phyloP scores from a whole-genome alignment of 768 basidiomycete species.

The Rhodotorula babjevae region DNA sequence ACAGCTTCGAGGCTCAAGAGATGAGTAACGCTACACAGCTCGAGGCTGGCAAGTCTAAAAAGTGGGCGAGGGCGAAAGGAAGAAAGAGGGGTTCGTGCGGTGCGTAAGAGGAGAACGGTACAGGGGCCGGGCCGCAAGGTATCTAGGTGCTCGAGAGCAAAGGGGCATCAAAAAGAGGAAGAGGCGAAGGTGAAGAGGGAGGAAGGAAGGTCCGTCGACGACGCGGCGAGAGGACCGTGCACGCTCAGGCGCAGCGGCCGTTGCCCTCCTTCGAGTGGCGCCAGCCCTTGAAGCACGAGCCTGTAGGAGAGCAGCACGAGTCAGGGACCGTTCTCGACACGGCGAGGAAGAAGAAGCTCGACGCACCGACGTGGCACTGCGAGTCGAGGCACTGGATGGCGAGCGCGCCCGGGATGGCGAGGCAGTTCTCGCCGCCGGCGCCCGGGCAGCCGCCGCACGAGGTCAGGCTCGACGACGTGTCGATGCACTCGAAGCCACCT shows the following conservation, averaged over 20 bases:
- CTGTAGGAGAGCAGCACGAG: background rate
- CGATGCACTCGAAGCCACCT: conserved; percentile 31
- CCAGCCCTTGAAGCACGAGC: conserved; percentile 21
- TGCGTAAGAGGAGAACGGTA: background rate
- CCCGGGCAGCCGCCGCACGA: conserved; percentile 19
- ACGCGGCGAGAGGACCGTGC: background rate
- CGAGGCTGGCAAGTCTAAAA: background rate
- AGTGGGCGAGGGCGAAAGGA: no score
- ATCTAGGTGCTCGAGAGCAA: background rate
- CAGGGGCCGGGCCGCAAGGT: background rate
- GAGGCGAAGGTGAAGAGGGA: no score
- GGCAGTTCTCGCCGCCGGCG: conserved; percentile 10
- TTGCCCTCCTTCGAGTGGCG: background rate
- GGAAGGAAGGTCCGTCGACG: background rate
- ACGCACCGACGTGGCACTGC: conserved; percentile 15
- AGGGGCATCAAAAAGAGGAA: background rate
- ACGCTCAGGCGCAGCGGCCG: background rate
- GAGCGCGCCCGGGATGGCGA: conserved; percentile 26
- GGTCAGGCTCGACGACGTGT: conserved; percentile 10
- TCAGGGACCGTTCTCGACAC: background rate
- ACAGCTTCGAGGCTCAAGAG: background rate
- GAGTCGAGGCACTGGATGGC: conserved; percentile 10
- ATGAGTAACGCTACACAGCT: background rate
- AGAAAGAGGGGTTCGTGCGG: no score
- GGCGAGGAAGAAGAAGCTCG: background rate